phyloP scores from a whole-genome alignment of 2,329 filamentous ascomycete genomes.

The Huntiella bhutanensis region DNA sequence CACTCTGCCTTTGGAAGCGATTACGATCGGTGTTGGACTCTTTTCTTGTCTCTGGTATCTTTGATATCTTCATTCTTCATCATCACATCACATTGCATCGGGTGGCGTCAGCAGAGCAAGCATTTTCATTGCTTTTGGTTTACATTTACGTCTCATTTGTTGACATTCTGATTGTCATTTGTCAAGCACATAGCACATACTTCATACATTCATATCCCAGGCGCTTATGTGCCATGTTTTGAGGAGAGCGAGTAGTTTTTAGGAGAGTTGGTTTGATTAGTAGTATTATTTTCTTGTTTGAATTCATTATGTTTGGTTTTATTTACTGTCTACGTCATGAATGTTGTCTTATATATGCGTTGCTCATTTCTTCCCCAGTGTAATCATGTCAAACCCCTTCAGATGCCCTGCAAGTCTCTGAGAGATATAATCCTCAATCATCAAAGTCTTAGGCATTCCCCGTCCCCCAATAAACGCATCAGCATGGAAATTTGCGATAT shows the following conservation, averaged over 20 bases:
- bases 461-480: constrained; percentile 7
- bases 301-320: not conserved
- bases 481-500: constrained; percentile 10
- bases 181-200: too few relatives aligned
- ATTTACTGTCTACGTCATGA: not conserved
- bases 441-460: constrained; percentile 11
- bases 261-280: not conserved
- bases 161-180: not conserved
- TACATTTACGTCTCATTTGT: not conserved
- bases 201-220: too few relatives aligned
- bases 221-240: not conserved
- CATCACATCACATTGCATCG: too few relatives aligned
- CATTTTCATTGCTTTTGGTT: not conserved
- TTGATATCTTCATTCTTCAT: too few relatives aligned
- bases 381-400: constrained; percentile 10
- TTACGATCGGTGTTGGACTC: too few relatives aligned
- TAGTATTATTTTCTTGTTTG: not conserved
- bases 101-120: too few relatives aligned
- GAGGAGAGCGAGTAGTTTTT: not conserved
- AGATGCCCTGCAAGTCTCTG: constrained; percentile 8
- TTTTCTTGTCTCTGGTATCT: not conserved
- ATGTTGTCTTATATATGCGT: not conserved
- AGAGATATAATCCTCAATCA: constrained; percentile 9
- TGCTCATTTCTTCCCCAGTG: constrained; percentile 1
- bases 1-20: not conserved